These are phyloP conservation scores for Aspergillus pseudoviridinutans DNA, from an alignment of 2,329 filamentous ascomycete genomes.

Conservation along the genomic window DNA sequence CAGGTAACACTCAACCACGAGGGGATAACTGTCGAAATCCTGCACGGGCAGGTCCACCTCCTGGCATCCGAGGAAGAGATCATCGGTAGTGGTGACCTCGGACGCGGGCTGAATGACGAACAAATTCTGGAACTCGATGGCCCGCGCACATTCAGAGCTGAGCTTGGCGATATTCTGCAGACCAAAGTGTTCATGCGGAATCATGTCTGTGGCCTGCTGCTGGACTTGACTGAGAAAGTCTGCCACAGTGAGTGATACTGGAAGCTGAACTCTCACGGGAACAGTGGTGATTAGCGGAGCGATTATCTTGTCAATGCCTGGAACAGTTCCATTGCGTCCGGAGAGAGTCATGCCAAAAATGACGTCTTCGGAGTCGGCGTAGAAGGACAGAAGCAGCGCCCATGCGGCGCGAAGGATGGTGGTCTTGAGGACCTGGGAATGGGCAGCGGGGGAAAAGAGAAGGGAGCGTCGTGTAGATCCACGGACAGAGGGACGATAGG, in stretches of 20 bases:
- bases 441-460: not conserved
- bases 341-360: constrained; percentile 9
- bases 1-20: constrained; percentile 59
- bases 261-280: constrained; percentile 5
- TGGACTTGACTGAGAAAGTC: constrained; percentile 54
- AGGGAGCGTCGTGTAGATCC: not conserved
- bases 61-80: constrained; percentile 46
- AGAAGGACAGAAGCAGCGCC: constrained; percentile 4
- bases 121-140: constrained; percentile 38
- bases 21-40: constrained; percentile 48
- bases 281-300: constrained; percentile 10
- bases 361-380: constrained; percentile 7
- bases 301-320: constrained; percentile 3
- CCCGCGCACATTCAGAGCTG: constrained; percentile 38
- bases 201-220: constrained; percentile 48
- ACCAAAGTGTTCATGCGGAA: constrained; percentile 57
- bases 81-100: not conserved
- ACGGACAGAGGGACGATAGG: constrained; percentile 8
- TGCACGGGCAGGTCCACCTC: constrained; percentile 41
- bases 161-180: constrained; percentile 46
- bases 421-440: not conserved
- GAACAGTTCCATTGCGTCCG: constrained; percentile 5
- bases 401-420: constrained; percentile 14
- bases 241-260: constrained; percentile 18
- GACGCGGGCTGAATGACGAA: constrained; percentile 29